phyloP scores from a whole-genome alignment of 768 basidiomycete species.

The Lactarius pseudohatsudake region DNA sequence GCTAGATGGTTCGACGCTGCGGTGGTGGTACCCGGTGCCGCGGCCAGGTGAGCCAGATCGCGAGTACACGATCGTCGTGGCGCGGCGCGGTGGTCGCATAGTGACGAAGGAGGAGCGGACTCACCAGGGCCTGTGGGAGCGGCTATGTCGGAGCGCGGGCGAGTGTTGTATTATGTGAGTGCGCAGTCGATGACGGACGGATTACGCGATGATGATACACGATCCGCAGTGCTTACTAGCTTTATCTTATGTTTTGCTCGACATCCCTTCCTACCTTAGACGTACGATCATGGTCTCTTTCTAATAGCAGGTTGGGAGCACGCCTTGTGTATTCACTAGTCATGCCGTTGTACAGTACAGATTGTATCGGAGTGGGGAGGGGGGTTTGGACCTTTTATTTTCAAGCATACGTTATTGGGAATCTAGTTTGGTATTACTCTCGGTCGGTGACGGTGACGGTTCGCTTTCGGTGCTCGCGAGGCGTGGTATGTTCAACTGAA shows the following conservation, averaged over 20 bases:
- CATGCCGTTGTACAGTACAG: constrained; percentile 9
- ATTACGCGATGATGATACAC: constrained; percentile 1
- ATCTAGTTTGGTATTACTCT: constrained; percentile 6
- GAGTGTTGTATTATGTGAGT: constrained; percentile 26
- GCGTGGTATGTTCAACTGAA: constrained; percentile 32
- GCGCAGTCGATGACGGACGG: neutral
- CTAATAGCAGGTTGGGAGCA: constrained; percentile 12
- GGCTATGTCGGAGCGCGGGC: constrained; percentile 16
- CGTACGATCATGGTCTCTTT: neutral
- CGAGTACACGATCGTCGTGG: constrained; percentile 37
- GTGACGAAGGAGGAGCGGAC: constrained; percentile 29
- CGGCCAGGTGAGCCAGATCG: constrained; percentile 32
- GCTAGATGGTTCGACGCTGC: constrained; percentile 49
- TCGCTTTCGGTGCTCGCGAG: neutral
- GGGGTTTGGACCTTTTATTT: neutral
- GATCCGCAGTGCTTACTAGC: neutral
- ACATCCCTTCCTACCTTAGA: constrained; percentile 10
- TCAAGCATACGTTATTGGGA: constrained; percentile 4
- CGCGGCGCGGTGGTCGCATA: constrained; percentile 36
- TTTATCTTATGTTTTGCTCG: constrained; percentile 7
- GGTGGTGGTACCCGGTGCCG: constrained; percentile 42
- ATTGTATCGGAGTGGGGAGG: constrained; percentile 5
- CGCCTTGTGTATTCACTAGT: constrained; percentile 17
- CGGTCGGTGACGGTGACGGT: neutral
- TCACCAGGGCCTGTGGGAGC: constrained; percentile 25